Conservation (phyloP, 331 rosid species). For the Rosa hybrid region DNA sequence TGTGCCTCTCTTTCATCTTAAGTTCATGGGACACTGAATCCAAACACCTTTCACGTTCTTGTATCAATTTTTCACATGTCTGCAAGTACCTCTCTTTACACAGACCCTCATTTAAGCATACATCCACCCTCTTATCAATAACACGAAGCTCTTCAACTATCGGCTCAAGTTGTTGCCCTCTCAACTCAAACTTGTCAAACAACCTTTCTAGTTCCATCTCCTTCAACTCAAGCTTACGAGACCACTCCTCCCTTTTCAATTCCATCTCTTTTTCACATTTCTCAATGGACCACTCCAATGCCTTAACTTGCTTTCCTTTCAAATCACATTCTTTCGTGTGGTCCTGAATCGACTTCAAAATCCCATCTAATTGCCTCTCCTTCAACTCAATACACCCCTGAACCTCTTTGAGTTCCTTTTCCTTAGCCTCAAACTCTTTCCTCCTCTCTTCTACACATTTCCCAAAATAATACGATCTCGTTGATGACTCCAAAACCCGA, state of each 20-base stretch:
- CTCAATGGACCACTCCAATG: conserved; percentile 5
- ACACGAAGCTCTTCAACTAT: background rate
- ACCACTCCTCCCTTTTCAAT: conserved; percentile 29
- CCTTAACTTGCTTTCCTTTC: conserved; percentile 26
- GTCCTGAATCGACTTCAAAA: conserved; percentile 11
- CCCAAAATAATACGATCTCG: conserved; percentile 19
- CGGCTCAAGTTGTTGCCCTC: background rate
- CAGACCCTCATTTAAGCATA: conserved; percentile 14
- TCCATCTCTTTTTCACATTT: conserved; percentile 28
- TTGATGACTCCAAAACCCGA: background rate
- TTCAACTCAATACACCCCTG: conserved; percentile 22
- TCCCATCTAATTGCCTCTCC: conserved; percentile 19
- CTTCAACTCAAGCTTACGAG: conserved; percentile 22
- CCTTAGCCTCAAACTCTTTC: conserved; percentile 34
- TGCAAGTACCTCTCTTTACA: conserved; percentile 6
- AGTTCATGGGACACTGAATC: background rate
- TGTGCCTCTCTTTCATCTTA: conserved; percentile 25
- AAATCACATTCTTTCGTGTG: conserved; percentile 17
- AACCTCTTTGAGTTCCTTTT: conserved; percentile 12
- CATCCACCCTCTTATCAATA: background rate
- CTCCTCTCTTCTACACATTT: conserved; percentile 19
- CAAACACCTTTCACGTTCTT: background rate
- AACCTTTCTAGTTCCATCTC: conserved; percentile 28
- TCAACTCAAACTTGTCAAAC: conserved; percentile 8
- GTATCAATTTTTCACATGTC: background rate